Percentiles rank a stretch among this genome's conserved stretches.
These are phyloP conservation scores for Ceratocystis albifundus DNA, from an alignment of 2,329 filamentous ascomycete genomes.

Conservation along the genomic window DNA sequence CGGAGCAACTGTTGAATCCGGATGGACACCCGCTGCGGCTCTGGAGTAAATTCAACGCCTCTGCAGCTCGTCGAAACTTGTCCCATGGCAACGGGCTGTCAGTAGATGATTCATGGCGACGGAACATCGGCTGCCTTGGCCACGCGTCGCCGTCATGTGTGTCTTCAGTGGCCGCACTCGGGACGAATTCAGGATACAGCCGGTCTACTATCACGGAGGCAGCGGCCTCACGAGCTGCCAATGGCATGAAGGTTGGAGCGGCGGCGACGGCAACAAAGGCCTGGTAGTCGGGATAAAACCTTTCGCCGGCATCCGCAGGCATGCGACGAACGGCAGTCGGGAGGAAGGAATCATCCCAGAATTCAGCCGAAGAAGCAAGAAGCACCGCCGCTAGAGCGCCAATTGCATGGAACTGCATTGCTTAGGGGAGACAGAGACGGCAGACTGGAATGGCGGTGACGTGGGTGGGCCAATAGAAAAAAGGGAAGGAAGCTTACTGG, in stretches of 20 bases:
- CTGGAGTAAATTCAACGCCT: slow-evolving; percentile 39
- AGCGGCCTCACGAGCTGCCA: slow-evolving; percentile 29
- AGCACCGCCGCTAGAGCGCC: slow-evolving; percentile 15
- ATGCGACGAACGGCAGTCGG: slow-evolving; percentile 62
- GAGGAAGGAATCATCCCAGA: slow-evolving; percentile 29
- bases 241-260: slow-evolving; percentile 25
- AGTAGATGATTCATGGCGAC: background rate
- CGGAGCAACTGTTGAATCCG: slow-evolving; percentile 52
- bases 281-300: slow-evolving; percentile 60
- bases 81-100: slow-evolving; percentile 24
- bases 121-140: slow-evolving; percentile 15
- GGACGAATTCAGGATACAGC: slow-evolving; percentile 15
- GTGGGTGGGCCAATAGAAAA: background rate
- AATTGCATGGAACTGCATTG: slow-evolving; percentile 31
- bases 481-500: background rate
- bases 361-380: slow-evolving; percentile 21
- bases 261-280: slow-evolving; percentile 32
- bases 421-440: slow-evolving; percentile 16
- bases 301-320: slow-evolving; percentile 57
- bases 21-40: slow-evolving; percentile 56
- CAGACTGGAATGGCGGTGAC: slow-evolving; percentile 5
- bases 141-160: slow-evolving; percentile 37
- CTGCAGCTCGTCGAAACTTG: slow-evolving; percentile 34
- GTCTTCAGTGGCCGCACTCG: slow-evolving; percentile 36
- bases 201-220: slow-evolving; percentile 28